Conservation (phyloP, 208 protist species). For the Leptomonas pyrrhocoris region DNA sequence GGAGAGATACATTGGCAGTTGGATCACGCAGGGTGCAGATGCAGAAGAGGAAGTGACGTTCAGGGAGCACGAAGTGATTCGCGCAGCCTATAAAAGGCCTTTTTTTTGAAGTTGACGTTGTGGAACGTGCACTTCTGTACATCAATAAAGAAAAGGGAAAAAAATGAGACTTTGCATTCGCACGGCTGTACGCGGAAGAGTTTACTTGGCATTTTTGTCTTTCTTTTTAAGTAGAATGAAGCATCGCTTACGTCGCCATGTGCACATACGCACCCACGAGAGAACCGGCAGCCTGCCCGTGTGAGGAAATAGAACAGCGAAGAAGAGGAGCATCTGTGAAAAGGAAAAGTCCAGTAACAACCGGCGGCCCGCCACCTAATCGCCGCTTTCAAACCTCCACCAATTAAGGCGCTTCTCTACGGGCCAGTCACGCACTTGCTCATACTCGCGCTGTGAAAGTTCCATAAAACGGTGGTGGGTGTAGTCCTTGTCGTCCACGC, state of each 20-base stretch:
- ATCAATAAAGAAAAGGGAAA: too few relatives aligned
- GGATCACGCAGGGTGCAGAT: neutral
- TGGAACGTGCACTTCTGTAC: too few relatives aligned
- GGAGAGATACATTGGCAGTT: too few relatives aligned
- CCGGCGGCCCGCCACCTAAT: neutral
- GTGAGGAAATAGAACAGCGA: neutral
- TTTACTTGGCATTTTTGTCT: too few relatives aligned
- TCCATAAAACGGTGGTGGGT: conserved; percentile 83
- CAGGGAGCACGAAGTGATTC: neutral
- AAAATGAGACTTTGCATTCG: too few relatives aligned
- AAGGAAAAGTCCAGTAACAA: neutral
- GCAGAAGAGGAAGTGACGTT: neutral
- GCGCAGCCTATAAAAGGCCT: too few relatives aligned
- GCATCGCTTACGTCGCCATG: too few relatives aligned
- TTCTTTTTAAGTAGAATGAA: too few relatives aligned
- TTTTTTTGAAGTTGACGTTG: too few relatives aligned
- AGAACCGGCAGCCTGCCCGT: too few relatives aligned
- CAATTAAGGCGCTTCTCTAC: conserved; percentile 77
- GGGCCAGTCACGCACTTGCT: conserved; percentile 70
- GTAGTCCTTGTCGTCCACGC: conserved; percentile 82
- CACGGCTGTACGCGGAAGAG: too few relatives aligned
- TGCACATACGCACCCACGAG: too few relatives aligned
- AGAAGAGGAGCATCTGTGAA: neutral
- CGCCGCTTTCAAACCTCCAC: conserved; percentile 73
- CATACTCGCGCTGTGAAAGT: conserved; percentile 76